Percentiles rank a stretch among this genome's conserved stretches.
Conservation (phyloP, 345 rosid genomes). For the Laguncularia racemosa region DNA sequence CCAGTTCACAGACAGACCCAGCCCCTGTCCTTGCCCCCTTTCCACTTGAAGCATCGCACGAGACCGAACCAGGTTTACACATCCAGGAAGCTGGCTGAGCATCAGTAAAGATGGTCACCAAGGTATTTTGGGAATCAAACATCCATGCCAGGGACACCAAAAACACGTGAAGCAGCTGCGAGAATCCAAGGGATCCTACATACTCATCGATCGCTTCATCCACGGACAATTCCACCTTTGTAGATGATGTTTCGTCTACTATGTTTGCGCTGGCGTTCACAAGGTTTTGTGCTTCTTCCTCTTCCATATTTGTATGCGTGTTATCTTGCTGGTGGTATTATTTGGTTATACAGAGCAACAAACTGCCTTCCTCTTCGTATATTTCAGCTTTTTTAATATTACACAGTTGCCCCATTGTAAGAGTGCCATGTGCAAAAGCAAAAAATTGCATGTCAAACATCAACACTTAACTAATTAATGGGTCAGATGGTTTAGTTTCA, state of each 20-base stretch:
- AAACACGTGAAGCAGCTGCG: conserved; percentile 57
- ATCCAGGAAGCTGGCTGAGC: conserved; percentile 52
- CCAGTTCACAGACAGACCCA: conserved; percentile 37
- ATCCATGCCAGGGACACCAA: conserved; percentile 62
- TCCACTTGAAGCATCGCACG: conserved; percentile 2
- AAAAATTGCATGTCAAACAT: too few species aligned
- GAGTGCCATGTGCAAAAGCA: too few species aligned
- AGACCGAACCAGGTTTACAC: conserved; percentile 15
- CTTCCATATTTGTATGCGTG: conserved; percentile 4
- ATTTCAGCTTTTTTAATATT: too few species aligned
- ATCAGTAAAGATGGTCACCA: conserved; percentile 61
- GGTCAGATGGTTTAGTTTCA: too few species aligned
- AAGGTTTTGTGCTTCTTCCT: conserved; percentile 3
- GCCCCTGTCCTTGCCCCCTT: conserved; percentile 7
- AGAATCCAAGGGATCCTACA: conserved; percentile 52
- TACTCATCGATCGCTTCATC: conserved; percentile 62
- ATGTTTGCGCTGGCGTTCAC: conserved; percentile 5
- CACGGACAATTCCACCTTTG: conserved; percentile 43
- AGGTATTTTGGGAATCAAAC: conserved; percentile 62
- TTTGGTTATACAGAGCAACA: too few species aligned
- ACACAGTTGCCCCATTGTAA: too few species aligned
- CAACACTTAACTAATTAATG: too few species aligned
- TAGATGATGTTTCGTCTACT: conserved; percentile 12
- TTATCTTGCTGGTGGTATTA: too few species aligned
- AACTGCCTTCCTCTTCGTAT: too few species aligned